Conservation (phyloP, 306 rosid species). For the Datisca glomerata region DNA sequence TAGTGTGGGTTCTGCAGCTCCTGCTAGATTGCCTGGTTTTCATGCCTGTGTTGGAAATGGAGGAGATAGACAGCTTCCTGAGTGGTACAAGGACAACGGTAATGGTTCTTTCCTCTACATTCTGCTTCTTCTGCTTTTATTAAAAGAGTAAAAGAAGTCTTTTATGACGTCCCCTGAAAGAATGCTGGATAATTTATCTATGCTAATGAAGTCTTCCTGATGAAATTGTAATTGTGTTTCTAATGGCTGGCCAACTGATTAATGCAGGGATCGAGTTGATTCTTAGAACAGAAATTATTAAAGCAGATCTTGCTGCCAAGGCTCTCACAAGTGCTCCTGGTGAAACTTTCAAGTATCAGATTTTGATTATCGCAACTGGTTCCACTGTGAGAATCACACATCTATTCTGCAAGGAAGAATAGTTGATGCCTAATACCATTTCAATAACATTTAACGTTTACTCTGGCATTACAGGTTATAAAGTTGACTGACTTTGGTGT, state of each 20-base stretch:
- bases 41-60: conserved; percentile 87
- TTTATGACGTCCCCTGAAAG: too few species aligned
- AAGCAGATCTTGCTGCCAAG: conserved; percentile 64
- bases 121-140: too few species aligned
- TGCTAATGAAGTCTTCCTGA: too few species aligned
- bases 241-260: too few species aligned
- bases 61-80: conserved; percentile 86
- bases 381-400: conserved; percentile 45
- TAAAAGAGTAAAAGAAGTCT: too few species aligned
- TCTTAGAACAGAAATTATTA: conserved; percentile 77
- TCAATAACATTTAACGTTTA: background rate
- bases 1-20: conserved; percentile 52
- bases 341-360: conserved; percentile 55
- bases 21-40: conserved; percentile 97
- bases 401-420: background rate
- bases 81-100: conserved; percentile 89
- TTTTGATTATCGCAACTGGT: conserved; percentile 78
- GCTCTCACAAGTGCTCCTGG: conserved; percentile 59
- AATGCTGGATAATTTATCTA: too few species aligned
- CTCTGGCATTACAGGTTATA: conserved; percentile 42
- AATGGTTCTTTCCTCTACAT: conserved; percentile 1
- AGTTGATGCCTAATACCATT: background rate
- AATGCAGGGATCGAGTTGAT: conserved; percentile 74
- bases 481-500: conserved; percentile 81
- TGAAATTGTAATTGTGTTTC: too few species aligned